Evolutionary conservation across 306 rosid species (phyloP), one percentile per base, ranked within the genome.

Genomic region (Mimosa pudica): DNA sequence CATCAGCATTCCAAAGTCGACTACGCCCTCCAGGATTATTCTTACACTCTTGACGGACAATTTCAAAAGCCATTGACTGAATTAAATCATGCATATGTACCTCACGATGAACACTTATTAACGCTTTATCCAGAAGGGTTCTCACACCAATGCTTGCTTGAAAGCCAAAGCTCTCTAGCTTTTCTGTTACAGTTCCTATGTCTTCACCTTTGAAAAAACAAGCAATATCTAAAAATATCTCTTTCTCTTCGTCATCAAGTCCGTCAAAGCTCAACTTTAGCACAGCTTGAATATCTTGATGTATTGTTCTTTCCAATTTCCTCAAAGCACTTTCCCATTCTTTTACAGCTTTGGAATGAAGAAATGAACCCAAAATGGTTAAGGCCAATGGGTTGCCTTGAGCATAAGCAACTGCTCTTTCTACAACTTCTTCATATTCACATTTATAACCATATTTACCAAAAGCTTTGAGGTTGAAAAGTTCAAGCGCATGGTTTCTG

Each of bases 81-180:
- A 81, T 46, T 76, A 80, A 55, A 12, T 77, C 84, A 71, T 85
- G 90, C 85, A 85, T 84, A 7, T 4, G 1, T 8, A 83, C 36
- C 2, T 3, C 18, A 45, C 10, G 2, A 47, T 58, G 7, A 62
- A 62, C 0, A 62, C 42, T 54, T 16, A 54, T 54, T 4, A 83
- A 68, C 41, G 82, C 76, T 47, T 58, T 83, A n/a, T 83, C 82
- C 30, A 1, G 17, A 38, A 83, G 79, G 51, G 8, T 41, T 17
- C 36, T 10, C 42, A 78, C 7, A 7, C 73, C 76, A 66, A 73
- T 78, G 13, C 0, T 6, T 58, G 45, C 68, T 24, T 55, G 55
- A 71, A 73, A 83, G 44, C 77, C 82, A 73, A 24, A 78, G 10
- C 30, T n/a, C 1, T 78, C 80, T 17, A 83, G 46, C 13, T 24